These are phyloP conservation scores for Lipomyces sp. DNA, from an alignment of 805 yeast species.

Conservation along the genomic window DNA sequence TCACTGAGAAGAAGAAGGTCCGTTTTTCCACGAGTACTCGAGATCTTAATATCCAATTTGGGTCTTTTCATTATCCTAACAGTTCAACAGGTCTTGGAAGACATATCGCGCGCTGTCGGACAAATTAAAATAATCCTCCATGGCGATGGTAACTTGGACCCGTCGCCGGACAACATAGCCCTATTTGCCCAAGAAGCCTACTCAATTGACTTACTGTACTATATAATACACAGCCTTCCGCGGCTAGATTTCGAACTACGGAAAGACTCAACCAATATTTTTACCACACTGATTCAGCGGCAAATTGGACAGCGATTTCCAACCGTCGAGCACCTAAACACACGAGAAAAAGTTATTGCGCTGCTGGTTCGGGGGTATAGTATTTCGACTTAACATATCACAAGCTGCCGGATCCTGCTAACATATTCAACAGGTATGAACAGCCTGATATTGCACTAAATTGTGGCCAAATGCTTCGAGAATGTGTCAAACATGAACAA, in stretches of 20 bases:
- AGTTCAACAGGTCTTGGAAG: constrained; percentile 66
- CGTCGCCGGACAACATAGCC: constrained; percentile 74
- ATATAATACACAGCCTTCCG: constrained; percentile 62
- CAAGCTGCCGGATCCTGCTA: neutral
- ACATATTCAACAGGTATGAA: constrained; percentile 59
- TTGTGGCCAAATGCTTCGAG: constrained; percentile 79
- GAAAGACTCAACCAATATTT: constrained; percentile 75
- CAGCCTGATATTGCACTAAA: constrained; percentile 70
- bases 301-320: constrained; percentile 78
- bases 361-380: constrained; percentile 53
- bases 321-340: constrained; percentile 79
- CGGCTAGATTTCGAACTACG: constrained; percentile 86
- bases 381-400: neutral
- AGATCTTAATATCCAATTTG: constrained; percentile 38
- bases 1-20: constrained; percentile 50
- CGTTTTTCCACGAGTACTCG: constrained; percentile 39
- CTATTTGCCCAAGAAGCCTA: constrained; percentile 81
- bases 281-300: constrained; percentile 76
- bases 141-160: constrained; percentile 61
- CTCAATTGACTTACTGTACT: constrained; percentile 67
- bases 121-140: constrained; percentile 69
- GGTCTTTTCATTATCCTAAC: neutral
- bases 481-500: constrained; percentile 78
- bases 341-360: constrained; percentile 67
- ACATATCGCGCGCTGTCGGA: constrained; percentile 64